Percentiles rank a stretch among this genome's conserved stretches.
phyloP scores from a whole-genome alignment of 1,284 basidiomycete species.

The Ceratobasidium theobromae region DNA sequence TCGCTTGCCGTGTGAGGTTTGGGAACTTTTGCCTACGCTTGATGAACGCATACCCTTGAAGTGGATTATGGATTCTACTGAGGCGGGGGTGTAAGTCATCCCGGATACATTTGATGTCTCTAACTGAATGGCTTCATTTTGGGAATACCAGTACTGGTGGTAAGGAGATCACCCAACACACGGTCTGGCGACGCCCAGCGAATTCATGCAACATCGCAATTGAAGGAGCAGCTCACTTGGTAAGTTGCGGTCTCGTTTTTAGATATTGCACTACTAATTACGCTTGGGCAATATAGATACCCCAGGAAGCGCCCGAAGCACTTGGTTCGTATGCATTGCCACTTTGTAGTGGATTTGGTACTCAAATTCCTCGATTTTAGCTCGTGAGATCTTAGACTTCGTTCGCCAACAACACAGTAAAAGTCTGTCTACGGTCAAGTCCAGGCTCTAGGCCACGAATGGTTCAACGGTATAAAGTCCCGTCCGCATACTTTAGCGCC shows the following conservation, averaged over 20 bases:
- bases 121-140: slow-evolving; percentile 35
- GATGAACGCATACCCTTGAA: slow-evolving; percentile 53
- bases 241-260: slow-evolving; percentile 41
- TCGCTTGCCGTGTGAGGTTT: slow-evolving; percentile 48
- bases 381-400: slow-evolving; percentile 27
- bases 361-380: neutral
- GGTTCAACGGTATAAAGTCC: neutral
- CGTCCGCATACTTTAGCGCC: too few relatives aligned
- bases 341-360: neutral
- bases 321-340: slow-evolving; percentile 38
- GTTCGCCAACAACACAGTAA: neutral
- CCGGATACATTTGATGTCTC: too few relatives aligned
- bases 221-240: slow-evolving; percentile 59
- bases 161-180: slow-evolving; percentile 46
- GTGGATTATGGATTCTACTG: slow-evolving; percentile 54
- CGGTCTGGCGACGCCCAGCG: slow-evolving; percentile 60
- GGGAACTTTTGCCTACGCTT: slow-evolving; percentile 49
- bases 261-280: neutral
- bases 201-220: slow-evolving; percentile 64
- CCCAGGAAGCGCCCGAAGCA: slow-evolving; percentile 41
- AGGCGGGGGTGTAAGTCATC: slow-evolving; percentile 36
- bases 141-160: slow-evolving; percentile 44
- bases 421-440: neutral
- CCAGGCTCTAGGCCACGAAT: slow-evolving; percentile 4
- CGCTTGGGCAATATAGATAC: slow-evolving; percentile 35